A percentile compares a stretch with the other conserved stretches of the same genome.
These are phyloP conservation scores for Dothistroma septosporum DNA, from an alignment of 2,329 filamentous ascomycete species.

Conservation along the genomic window DNA sequence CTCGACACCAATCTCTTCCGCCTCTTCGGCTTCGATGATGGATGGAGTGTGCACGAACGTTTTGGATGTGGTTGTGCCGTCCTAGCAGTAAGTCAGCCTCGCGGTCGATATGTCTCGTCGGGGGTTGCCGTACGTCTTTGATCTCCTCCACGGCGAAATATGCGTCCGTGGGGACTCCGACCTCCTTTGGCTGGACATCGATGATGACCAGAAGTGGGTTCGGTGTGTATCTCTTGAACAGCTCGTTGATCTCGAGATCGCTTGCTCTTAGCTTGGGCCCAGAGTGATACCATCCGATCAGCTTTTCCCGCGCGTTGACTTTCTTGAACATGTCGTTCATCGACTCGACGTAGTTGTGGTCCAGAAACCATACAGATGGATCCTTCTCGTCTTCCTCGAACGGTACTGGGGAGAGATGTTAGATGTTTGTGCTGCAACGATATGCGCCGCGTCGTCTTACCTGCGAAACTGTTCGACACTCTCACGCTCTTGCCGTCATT, in stretches of 20 bases:
- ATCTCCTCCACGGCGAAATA: slow-evolving; percentile 99
- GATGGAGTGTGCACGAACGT: slow-evolving; percentile 98
- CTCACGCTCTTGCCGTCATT: slow-evolving; percentile 95
- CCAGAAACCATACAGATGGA: slow-evolving; percentile 96
- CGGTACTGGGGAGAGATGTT: slow-evolving; percentile 59
- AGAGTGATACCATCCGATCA: slow-evolving; percentile 99
- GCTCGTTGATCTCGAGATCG: slow-evolving; percentile 97
- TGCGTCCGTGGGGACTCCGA: slow-evolving; percentile 94
- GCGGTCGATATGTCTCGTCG: background rate
- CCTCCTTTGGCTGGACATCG: slow-evolving; percentile 96
- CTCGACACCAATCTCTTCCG: slow-evolving; percentile 97
- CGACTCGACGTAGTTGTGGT: slow-evolving; percentile 98
- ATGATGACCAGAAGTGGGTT: slow-evolving; percentile 96
- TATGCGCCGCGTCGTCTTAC: slow-evolving; percentile 45
- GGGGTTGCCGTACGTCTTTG: slow-evolving; percentile 69
- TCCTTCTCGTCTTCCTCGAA: slow-evolving; percentile 99
- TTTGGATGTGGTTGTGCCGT: slow-evolving; percentile 92
- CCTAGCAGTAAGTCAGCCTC: slow-evolving; percentile 52
- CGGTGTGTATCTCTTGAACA: slow-evolving; percentile 98
- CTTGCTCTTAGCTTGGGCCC: slow-evolving; percentile 94
- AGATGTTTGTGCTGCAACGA: background rate
- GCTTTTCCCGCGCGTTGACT: slow-evolving; percentile 96
- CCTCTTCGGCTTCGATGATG: slow-evolving; percentile 97
- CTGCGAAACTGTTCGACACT: slow-evolving; percentile 98
- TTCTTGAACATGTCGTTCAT: slow-evolving; percentile 99